A percentile compares a stretch with the other conserved stretches of the same genome.
Conservation (phyloP, 2,329 filamentous ascomycete species). For the Fusarium dlaminii region DNA sequence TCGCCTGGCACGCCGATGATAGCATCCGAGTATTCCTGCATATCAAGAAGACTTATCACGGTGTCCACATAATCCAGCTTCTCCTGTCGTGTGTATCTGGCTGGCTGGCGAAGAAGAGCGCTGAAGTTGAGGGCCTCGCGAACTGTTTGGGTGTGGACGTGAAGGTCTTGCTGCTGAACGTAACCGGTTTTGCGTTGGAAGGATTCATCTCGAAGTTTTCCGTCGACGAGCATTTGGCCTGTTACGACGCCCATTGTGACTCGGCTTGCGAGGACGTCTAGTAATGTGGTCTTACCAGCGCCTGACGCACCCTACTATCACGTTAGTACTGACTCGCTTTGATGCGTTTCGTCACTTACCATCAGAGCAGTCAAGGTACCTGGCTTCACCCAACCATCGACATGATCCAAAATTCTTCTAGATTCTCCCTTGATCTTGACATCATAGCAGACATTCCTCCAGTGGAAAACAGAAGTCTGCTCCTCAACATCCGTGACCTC, state of each 20-base stretch:
- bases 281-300: conserved; percentile 86
- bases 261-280: conserved; percentile 83
- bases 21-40: conserved; percentile 70
- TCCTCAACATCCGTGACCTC: conserved; percentile 29
- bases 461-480: conserved; percentile 66
- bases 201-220: conserved; percentile 72
- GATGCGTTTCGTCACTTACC: conserved; percentile 73
- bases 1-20: conserved; percentile 68
- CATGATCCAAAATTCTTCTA: conserved; percentile 72
- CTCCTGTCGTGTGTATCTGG: conserved; percentile 70
- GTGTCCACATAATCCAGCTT: conserved; percentile 86
- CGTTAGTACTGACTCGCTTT: conserved; percentile 84
- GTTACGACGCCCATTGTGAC: conserved; percentile 85
- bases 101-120: conserved; percentile 81
- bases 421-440: conserved; percentile 73
- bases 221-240: conserved; percentile 76
- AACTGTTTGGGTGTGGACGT: conserved; percentile 81
- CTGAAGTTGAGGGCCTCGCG: conserved; percentile 85
- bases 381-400: conserved; percentile 78
- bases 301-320: conserved; percentile 77
- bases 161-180: conserved; percentile 88
- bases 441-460: conserved; percentile 77
- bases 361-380: conserved; percentile 79
- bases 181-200: conserved; percentile 91
- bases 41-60: conserved; percentile 70